Conservation (phyloP, 2,329 filamentous ascomycete species). For the Talaromyces amestolkiae region DNA sequence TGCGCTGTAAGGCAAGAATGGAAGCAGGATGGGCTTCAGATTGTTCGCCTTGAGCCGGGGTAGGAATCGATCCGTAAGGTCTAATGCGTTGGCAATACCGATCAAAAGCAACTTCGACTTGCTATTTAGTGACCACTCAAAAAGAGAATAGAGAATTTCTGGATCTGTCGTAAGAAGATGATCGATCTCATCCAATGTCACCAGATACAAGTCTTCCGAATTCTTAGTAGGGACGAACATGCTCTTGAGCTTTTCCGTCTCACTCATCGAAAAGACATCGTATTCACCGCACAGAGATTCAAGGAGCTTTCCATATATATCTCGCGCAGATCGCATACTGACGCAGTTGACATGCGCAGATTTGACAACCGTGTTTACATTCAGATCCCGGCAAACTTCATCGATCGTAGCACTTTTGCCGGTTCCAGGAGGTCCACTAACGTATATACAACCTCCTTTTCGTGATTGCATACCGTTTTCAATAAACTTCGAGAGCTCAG, state of each 20-base stretch:
- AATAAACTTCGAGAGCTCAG: constrained; percentile 69
- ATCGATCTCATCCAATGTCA: constrained; percentile 93
- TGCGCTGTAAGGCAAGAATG: constrained; percentile 89
- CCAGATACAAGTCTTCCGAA: constrained; percentile 63
- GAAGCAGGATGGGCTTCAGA: constrained; percentile 81
- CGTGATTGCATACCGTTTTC: constrained; percentile 58
- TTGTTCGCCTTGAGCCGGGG: constrained; percentile 91
- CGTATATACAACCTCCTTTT: constrained; percentile 80
- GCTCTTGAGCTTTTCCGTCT: constrained; percentile 64
- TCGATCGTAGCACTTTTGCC: constrained; percentile 94
- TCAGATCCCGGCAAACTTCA: constrained; percentile 66
- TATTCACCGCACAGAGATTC: constrained; percentile 65
- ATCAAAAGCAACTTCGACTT: constrained; percentile 78
- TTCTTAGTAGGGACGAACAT: constrained; percentile 66
- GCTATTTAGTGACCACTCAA: constrained; percentile 88
- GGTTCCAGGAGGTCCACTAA: constrained; percentile 92
- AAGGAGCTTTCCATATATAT: constrained; percentile 77
- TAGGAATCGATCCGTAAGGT: constrained; percentile 91
- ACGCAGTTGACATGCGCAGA: constrained; percentile 92
- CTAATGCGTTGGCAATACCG: constrained; percentile 93
- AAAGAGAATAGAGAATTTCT: constrained; percentile 87
- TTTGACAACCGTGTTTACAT: constrained; percentile 54
- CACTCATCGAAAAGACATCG: constrained; percentile 63
- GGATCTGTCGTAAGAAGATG: constrained; percentile 85
- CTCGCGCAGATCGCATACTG: constrained; percentile 84